These are phyloP conservation scores for Cladorrhinum sp. DNA, from an alignment of 2,329 filamentous ascomycete species.

Conservation along the genomic window DNA sequence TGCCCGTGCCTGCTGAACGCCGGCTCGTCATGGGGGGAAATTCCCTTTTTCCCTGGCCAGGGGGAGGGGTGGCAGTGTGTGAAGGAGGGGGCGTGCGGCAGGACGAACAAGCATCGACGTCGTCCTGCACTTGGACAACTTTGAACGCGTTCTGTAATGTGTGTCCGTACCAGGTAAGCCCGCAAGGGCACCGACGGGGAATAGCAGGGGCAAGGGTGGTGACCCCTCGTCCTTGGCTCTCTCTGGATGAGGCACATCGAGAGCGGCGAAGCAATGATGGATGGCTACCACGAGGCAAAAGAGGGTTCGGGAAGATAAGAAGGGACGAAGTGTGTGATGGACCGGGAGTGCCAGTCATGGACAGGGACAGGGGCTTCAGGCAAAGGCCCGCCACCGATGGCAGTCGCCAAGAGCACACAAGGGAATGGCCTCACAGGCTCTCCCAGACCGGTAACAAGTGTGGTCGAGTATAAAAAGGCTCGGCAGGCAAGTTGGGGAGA, in stretches of 20 bases:
- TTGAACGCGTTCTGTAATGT: background rate
- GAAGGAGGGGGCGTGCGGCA: background rate
- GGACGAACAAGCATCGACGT: background rate
- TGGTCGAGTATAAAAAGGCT: constrained; percentile 2
- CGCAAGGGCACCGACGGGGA: constrained; percentile 8
- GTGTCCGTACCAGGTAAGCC: constrained; percentile 16
- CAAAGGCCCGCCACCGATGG: constrained; percentile 14
- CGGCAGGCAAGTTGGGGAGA: constrained; percentile 1
- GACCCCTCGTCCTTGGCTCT: constrained; percentile 11
- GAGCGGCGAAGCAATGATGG: constrained; percentile 18
- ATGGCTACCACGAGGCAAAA: constrained; percentile 30
- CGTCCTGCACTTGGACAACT: background rate
- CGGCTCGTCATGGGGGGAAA: background rate
- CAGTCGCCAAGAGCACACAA: constrained; percentile 22
- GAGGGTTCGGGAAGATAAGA: constrained; percentile 32
- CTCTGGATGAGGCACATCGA: constrained; percentile 14
- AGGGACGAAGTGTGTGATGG: constrained; percentile 24
- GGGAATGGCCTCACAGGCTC: constrained; percentile 17
- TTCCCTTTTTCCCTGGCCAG: background rate
- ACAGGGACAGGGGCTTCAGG: constrained; percentile 26
- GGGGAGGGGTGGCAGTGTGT: background rate
- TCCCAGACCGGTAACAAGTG: constrained; percentile 20
- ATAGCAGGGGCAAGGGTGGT: constrained; percentile 2
- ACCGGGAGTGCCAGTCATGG: constrained; percentile 24
- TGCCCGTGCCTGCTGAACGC: background rate